Base-by-base conservation (phyloP, 1,284 basidiomycete species). In the Trichosporon sp. region DNA sequence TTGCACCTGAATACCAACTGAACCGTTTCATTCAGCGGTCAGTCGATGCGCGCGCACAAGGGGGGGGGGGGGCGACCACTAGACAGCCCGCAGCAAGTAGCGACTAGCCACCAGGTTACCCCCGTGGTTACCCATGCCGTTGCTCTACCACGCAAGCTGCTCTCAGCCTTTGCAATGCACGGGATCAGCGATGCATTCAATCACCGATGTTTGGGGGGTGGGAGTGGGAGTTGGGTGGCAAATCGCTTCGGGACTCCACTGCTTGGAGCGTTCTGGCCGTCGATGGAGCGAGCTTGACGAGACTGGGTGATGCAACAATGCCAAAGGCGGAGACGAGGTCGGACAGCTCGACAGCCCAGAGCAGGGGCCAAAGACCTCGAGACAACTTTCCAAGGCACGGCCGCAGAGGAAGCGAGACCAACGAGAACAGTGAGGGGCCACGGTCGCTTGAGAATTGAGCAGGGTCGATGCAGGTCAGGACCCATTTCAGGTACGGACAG, bases 391-490 rank as follows among this genome's bases (percentile, higher is more conserved):
- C 51, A 54, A 54, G 51, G 51, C 51, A 54, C 51, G 51, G 19
- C 51, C 51, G 19, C 51, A 10, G 51, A 54, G 51, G 51, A 54
- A 54, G 51, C 51, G 51, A 54, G 43, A 14, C 16, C 43, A 46
- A n/a, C 43, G 43, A 26, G 10, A 7, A 10, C 16, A 46, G 43
- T 14, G 31, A 32, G 14, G 14, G 32, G 31, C 32, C 59, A 35
- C 31, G 16, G 59, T 63, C 59, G 59, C 59, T 63, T 32, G 59
- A 35, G 59, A 63, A 61, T 54, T 54, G 51, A 54, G 19, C 51
- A 63, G 59, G 59, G 59, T 63, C 59, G 11, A 37, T 32, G 31
- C 59, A 63, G 59, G 59, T 16, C 59, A 63, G 59, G 59, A 63
- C 59, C 59, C 32, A 35, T 63, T 48, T n/a, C 31, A 63, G 59